A percentile compares a stretch with the other conserved stretches of the same genome.
These are phyloP conservation scores for Mortierella sp. DNA, from an alignment of 371 early-diverging fungal genomes.

Conservation along the genomic window DNA sequence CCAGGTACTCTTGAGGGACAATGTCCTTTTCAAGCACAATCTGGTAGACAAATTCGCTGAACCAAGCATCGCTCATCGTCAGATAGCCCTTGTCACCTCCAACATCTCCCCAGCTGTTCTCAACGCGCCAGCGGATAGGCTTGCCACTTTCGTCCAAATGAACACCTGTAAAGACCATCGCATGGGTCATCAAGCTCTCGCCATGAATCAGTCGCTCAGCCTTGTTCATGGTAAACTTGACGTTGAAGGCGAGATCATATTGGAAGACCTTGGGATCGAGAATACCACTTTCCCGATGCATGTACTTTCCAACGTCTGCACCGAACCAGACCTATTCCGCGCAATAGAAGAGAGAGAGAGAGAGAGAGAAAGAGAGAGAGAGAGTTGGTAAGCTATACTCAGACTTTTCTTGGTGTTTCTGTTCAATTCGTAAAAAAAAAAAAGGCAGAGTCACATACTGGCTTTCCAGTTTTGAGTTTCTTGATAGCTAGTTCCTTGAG, in stretches of 20 bases:
- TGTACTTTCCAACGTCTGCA: constrained; percentile 80
- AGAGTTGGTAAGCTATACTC: neutral
- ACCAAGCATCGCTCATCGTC: constrained; percentile 86
- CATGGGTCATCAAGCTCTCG: constrained; percentile 85
- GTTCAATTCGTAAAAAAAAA: neutral
- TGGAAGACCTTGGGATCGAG: constrained; percentile 76
- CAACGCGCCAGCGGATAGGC: constrained; percentile 82
- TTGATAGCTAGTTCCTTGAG: constrained; percentile 72
- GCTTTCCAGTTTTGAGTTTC: constrained; percentile 68
- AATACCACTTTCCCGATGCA: constrained; percentile 60
- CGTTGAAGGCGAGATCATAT: constrained; percentile 75
- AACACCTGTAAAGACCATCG: constrained; percentile 88
- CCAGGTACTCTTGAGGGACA: constrained; percentile 67
- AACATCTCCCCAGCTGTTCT: constrained; percentile 82
- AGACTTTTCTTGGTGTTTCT: neutral
- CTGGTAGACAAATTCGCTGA: constrained; percentile 84
- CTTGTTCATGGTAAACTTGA: constrained; percentile 72
- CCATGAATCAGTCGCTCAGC: constrained; percentile 78
- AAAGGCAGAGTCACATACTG: constrained; percentile 50
- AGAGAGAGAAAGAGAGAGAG: neutral
- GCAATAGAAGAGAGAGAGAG: neutral
- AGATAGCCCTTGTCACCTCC: constrained; percentile 81
- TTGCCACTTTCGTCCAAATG: constrained; percentile 71
- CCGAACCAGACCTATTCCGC: constrained; percentile 82
- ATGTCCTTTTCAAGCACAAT: constrained; percentile 76